Evolutionary conservation across 176 grass and related monocot genomes (phyloP), one percentile per base, ranked within the genome.

Genomic region (Eragrostis curvula): DNA sequence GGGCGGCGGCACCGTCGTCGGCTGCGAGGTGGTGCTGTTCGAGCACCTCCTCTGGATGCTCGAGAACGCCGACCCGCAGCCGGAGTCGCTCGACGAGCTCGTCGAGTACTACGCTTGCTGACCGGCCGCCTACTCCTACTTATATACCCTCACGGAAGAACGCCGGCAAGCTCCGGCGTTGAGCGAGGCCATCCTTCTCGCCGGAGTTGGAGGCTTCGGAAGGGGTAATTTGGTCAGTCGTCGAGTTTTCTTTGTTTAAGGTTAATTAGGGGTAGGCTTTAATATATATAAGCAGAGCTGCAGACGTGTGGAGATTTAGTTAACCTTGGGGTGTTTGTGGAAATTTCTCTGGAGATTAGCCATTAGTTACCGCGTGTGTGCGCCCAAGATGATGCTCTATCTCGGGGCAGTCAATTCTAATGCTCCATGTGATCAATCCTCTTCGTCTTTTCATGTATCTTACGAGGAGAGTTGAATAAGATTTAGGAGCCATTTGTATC

Each of bases 41-140:
- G 94, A 97, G 75, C 94, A 97, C 92, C 92, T 97, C 60, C 87
- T 94, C 59, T 97, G 92, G 94, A 97, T 97, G 94, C 89, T 97
- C 63, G 92, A 94, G 85, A 97, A 94, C 86, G 94, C 89, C 58
- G 94, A 94, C 71, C 92, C 89, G 32, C 87, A 88, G 78, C 94
- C 94, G 50, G 94, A 97, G 84, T 97, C 91, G 7, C 79, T 90
- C 28, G 94, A 92, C 52, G 94, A 97, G 89, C 85, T 97, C 86
- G 89, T 93, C 81, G 94, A 97, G 79, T 97, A 94, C 79, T 97
- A 97, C 71, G 87, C 92, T 14, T 92, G 89, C 78, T 89, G 85
- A 92, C 44, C 40, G 21, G 29, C 39, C 15, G 14, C 43, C 20
- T 65, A 18, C 44, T 65, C 1, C 1, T 28, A 28, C 58, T 14